Evolutionary conservation across 2,329 filamentous ascomycete genomes (phyloP), one percentile per base, ranked within the genome.

Genomic region (Immersiporthe knoxdaviesiana): DNA sequence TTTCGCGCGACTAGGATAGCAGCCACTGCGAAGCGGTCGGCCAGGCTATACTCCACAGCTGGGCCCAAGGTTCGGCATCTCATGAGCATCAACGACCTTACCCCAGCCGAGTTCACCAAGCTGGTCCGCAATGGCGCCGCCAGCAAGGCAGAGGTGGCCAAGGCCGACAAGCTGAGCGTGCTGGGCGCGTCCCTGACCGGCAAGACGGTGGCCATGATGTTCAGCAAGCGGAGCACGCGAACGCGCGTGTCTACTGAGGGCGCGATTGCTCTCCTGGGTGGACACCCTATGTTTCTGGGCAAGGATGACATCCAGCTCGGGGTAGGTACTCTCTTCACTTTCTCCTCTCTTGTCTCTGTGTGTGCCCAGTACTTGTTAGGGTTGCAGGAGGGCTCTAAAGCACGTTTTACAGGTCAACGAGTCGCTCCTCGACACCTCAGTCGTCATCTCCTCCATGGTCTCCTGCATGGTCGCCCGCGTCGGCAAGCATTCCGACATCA

Each of bases 291-390:
- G 94, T 99, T 99, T 78, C 81, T 99, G 69, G 94, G 94, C 76
- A 96, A 94, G 78, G 91, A 97, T 67, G 96, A 99, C 78, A 99
- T 99, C 72, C 96, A 99, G 80, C 85, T 99, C 27, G 96, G 96
- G 65, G 59, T 62, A 41, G 44, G 59, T 62, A 35, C 18, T n/a
- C 37, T n/a, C 8, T 2, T n/a, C 44, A n/a, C 7, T 11, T n/a
- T n/a, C n/a, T n/a, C n/a, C n/a, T n/a, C n/a, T n/a, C n/a, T n/a
- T n/a, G n/a, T n/a, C n/a, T n/a, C n/a, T n/a, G n/a, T n/a, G n/a
- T n/a, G n/a, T n/a, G n/a, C n/a, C n/a, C n/a, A n/a, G n/a, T n/a
- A n/a, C n/a, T n/a, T n/a, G n/a, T n/a, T n/a, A n/a, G n/a, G n/a
- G n/a, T n/a, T n/a, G n/a, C n/a, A n/a, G n/a, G n/a, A 8, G 35